Base-by-base conservation (phyloP, 371 early-diverging fungal genomes). In the Globomyces sp. region DNA sequence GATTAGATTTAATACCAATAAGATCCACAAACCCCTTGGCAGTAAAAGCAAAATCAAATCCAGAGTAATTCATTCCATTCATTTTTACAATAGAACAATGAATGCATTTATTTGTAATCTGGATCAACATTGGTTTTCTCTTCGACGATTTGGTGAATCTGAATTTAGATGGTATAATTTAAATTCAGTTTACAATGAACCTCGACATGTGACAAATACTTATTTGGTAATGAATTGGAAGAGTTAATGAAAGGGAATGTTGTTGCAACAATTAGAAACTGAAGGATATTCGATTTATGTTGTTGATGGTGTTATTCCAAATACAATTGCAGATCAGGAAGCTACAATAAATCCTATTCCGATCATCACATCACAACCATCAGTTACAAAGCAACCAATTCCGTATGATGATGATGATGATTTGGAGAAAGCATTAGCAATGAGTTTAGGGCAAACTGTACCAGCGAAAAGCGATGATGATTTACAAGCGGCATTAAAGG, bases 161-260 rank as follows among this genome's bases (percentile, higher is more conserved):
- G 70, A 78, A 4, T 75, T 78, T 57, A 83, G 86, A 3, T 87
- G 88, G 88, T 87, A 87, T 66, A 88, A 87, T 57, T 72, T 88
- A 4, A 86, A 88, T 50, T 83, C 83, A 1, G 71, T 80, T 47
- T 82, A 80, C 57, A 45, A 49, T 13, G 69, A 39, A 3, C 84
- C 88, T 1, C 66, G 73, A 4, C 74, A 80, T 62, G 65, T 88
- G 60, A 80, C 83, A 4, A 80, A 85, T 8, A 85, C 78, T 0
- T 88, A 83, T 63, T 68, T 88, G 4, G 79, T 8, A 53, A 24
- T 24, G 24, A 24, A 24, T 24, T 24, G 24, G 24, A 24, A 24
- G 24, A 24, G 0, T 24, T 24, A 24, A 24, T 24, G 24, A 24
- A 24, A 24, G 24, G 24, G 24, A 24, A n/a, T 58, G 58, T 44